These are phyloP conservation scores for Kodamaea neixiangensis DNA, from an alignment of 805 yeast species.

Conservation along the genomic window DNA sequence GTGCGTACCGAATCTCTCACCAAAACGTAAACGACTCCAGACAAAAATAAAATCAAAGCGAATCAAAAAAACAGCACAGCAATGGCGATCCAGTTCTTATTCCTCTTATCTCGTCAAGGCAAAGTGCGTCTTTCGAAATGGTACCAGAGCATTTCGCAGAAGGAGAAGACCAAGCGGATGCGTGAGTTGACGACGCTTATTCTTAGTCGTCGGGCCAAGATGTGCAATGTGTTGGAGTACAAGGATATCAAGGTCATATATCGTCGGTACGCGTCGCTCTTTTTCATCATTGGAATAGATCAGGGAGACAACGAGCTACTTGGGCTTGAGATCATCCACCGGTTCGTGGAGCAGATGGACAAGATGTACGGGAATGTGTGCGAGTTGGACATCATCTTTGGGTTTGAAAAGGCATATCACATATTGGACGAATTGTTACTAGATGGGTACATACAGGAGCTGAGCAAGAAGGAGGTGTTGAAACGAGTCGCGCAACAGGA, in stretches of 20 bases:
- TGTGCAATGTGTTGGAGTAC: constrained; percentile 93
- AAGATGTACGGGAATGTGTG: constrained; percentile 93
- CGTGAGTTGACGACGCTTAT: constrained; percentile 86
- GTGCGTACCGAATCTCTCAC: background rate
- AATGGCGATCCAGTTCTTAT: constrained; percentile 81
- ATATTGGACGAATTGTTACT: constrained; percentile 85
- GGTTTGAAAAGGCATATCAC: constrained; percentile 91
- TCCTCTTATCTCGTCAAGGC: constrained; percentile 90
- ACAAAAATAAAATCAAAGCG: background rate
- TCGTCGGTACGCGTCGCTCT: constrained; percentile 89
- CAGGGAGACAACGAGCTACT: constrained; percentile 82
- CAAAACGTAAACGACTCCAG: too few relatives aligned
- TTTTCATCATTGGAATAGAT: constrained; percentile 85
- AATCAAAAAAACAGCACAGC: constrained; percentile 2
- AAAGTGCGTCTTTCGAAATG: constrained; percentile 91
- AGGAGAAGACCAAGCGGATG: constrained; percentile 80
- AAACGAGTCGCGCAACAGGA: constrained; percentile 82
- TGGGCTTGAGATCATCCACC: constrained; percentile 82
- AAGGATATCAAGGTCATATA: constrained; percentile 84
- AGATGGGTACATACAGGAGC: constrained; percentile 86
- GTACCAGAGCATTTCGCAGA: constrained; percentile 82
- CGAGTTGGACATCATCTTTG: constrained; percentile 94
- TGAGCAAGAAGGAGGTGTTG: constrained; percentile 76
- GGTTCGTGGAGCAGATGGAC: constrained; percentile 97
- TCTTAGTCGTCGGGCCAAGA: constrained; percentile 81